These are phyloP conservation scores for Penicillium goetzii DNA, from an alignment of 495 filamentous ascomycete genomes.

Conservation along the genomic window DNA sequence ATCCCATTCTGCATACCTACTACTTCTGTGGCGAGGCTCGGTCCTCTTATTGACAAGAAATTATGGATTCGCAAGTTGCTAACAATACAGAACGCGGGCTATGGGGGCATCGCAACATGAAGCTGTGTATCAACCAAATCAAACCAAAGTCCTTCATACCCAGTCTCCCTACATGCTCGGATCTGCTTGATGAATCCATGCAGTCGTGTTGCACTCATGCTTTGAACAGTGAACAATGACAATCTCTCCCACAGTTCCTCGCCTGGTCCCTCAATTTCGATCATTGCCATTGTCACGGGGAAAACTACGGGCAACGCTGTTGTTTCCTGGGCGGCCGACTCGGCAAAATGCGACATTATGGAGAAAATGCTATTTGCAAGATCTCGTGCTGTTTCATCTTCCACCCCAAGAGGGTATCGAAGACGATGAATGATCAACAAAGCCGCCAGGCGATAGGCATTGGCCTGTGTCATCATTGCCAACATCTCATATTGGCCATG, in stretches of 20 bases:
- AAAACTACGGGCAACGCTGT: constrained; percentile 33
- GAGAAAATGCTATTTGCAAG: constrained; percentile 35
- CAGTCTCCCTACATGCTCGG: constrained; percentile 24
- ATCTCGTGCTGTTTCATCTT: constrained; percentile 24
- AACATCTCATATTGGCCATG: constrained; percentile 32
- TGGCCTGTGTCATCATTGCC: constrained; percentile 39
- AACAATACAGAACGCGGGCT: neutral
- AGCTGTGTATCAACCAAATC: constrained; percentile 36
- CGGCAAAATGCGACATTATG: constrained; percentile 29
- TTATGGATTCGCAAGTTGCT: neutral
- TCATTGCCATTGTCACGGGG: constrained; percentile 34
- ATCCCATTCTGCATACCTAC: neutral
- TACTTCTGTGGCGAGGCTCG: neutral
- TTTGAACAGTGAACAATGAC: constrained; percentile 28
- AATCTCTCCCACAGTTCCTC: constrained; percentile 31
- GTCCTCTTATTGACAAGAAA: neutral
- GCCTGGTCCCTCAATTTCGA: constrained; percentile 31
- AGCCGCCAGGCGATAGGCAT: constrained; percentile 35
- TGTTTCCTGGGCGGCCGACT: constrained; percentile 16
- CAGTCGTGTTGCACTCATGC: constrained; percentile 27
- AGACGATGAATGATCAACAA: constrained; percentile 40
- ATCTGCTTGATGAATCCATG: constrained; percentile 32
- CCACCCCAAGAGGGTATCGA: constrained; percentile 35
- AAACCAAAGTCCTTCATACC: constrained; percentile 33
- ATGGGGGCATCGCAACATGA: constrained; percentile 33